A percentile compares a stretch with the other conserved stretches of the same genome.
Evolutionary conservation across 352 stramenopile species (phyloP).

Genomic region (Pelagophyceae sp.): DNA sequence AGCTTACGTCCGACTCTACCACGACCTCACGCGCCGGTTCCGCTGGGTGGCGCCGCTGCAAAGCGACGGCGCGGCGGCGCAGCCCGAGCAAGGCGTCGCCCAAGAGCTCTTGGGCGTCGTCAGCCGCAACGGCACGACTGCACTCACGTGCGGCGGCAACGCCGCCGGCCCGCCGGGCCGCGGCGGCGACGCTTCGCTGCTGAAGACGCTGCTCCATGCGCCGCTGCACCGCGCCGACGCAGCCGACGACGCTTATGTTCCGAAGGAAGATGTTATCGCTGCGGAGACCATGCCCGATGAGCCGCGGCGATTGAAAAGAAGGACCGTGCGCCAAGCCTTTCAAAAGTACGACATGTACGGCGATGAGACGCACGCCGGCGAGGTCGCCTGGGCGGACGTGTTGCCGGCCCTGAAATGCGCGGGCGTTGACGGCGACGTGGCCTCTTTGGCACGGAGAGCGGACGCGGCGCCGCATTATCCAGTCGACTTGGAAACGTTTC

Average conservation of each 20-base stretch:
- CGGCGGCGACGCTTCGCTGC: too few relatives aligned
- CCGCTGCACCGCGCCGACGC: background rate
- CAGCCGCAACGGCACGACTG: background rate
- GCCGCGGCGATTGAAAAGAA: background rate
- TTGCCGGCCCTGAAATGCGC: background rate
- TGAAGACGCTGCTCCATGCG: background rate
- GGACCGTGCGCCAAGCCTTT: background rate
- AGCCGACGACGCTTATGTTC: background rate
- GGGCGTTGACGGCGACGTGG: background rate
- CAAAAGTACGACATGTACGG: conserved; percentile 2
- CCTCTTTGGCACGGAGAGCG: too few relatives aligned
- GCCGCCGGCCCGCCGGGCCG: too few relatives aligned
- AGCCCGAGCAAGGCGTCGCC: background rate
- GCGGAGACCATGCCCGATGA: background rate
- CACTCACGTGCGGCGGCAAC: background rate
- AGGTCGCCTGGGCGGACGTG: background rate
- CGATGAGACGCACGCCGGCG: background rate
- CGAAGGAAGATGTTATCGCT: background rate
- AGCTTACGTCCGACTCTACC: background rate
- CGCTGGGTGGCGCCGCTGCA: background rate
- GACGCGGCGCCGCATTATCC: background rate
- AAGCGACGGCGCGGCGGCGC: background rate
- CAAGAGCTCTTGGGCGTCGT: background rate
- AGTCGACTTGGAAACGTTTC: background rate
- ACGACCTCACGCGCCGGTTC: background rate